phyloP scores from a whole-genome alignment of 345 rosid genomes.

The Hibiscus trionum region DNA sequence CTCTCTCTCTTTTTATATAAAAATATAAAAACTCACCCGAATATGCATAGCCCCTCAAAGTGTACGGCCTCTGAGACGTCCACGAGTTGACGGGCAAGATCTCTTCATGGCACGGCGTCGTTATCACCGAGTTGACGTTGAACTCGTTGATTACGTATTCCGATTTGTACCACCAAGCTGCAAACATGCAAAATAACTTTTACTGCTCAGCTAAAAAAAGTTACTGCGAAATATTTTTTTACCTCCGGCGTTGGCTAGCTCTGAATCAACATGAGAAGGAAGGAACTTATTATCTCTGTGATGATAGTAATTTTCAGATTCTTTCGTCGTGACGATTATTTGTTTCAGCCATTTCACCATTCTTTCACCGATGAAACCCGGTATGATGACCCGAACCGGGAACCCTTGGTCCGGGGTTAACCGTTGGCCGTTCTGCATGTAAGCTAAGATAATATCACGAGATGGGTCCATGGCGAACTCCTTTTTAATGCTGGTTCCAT shows the following conservation, averaged over 20 bases:
- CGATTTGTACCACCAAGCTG: constrained; percentile 97
- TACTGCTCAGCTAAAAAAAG: neutral
- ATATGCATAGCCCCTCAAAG: constrained; percentile 74
- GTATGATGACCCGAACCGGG: constrained; percentile 73
- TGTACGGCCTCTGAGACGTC: constrained; percentile 79
- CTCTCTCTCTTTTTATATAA: neutral
- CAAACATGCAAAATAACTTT: neutral
- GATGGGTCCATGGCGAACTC: constrained; percentile 84
- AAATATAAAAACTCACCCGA: constrained; percentile 43
- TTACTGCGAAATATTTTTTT: neutral
- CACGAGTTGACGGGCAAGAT: constrained; percentile 69
- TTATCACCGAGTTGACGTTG: constrained; percentile 80
- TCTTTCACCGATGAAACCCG: constrained; percentile 88
- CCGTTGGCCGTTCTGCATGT: constrained; percentile 90
- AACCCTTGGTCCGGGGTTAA: constrained; percentile 85
- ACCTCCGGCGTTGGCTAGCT: constrained; percentile 88
- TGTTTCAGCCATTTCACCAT: constrained; percentile 95
- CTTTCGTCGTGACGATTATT: constrained; percentile 63
- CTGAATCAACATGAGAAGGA: constrained; percentile 83
- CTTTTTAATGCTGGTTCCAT: constrained; percentile 67
- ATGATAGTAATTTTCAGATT: constrained; percentile 76
- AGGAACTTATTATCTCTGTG: constrained; percentile 76
- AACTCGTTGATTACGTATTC: constrained; percentile 81
- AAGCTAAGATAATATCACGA: constrained; percentile 76
- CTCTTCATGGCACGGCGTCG: constrained; percentile 84